These are phyloP conservation scores for Fusarium praegraminearum DNA, from an alignment of 2,329 filamentous ascomycete species.

Conservation along the genomic window DNA sequence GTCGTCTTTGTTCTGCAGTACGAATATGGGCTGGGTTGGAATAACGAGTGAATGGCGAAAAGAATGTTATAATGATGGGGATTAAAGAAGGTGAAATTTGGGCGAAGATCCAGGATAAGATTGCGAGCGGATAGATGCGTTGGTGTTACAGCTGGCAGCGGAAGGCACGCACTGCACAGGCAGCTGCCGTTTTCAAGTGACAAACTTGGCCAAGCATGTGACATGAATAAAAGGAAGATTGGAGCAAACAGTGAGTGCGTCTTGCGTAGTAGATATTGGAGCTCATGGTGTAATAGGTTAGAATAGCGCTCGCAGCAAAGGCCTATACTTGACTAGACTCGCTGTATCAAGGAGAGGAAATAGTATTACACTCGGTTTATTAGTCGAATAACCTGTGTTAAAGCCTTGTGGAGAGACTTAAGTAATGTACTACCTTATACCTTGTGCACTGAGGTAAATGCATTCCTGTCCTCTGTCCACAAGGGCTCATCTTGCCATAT, in stretches of 20 bases:
- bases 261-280: background rate
- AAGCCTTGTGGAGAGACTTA: no score
- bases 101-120: background rate
- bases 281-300: background rate
- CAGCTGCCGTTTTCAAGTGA: background rate
- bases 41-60: background rate
- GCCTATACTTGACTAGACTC: background rate
- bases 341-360: background rate
- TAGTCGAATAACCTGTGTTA: no score
- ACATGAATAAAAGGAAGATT: background rate
- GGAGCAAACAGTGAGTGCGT: background rate
- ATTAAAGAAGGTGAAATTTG: background rate
- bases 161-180: background rate
- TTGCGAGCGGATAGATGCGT: background rate
- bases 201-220: background rate
- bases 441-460: background rate
- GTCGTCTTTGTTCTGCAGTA: background rate
- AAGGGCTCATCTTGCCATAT: background rate
- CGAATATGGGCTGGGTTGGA: no score
- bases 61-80: background rate
- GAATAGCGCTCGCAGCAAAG: background rate
- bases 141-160: background rate
- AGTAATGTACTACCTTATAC: no score
- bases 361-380: no score
- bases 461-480: background rate